Percentiles rank a stretch among this genome's conserved stretches.
phyloP scores from a whole-genome alignment of 495 filamentous ascomycete species.

The Aspergillus steynii region DNA sequence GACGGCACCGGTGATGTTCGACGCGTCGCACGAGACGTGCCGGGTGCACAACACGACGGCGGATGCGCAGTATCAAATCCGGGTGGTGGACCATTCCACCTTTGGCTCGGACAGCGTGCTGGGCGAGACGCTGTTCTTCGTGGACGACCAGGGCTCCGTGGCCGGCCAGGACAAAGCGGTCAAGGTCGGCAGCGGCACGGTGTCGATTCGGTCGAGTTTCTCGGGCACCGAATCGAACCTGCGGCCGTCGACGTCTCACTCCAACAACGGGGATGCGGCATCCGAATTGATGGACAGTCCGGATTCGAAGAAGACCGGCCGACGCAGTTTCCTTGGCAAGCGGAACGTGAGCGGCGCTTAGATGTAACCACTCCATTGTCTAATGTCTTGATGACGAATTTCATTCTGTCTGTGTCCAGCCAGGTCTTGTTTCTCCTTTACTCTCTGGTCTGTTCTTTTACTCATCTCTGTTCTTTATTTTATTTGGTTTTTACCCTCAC shows the following conservation, averaged over 20 bases:
- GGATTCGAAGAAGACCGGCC: constrained; percentile 44
- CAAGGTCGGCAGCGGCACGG: constrained; percentile 63
- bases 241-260: constrained; percentile 42
- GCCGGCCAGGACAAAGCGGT: constrained; percentile 72
- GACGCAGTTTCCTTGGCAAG: constrained; percentile 60
- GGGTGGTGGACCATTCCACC: constrained; percentile 78
- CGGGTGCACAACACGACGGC: constrained; percentile 69
- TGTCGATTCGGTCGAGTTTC: constrained; percentile 70
- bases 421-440: neutral
- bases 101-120: constrained; percentile 79
- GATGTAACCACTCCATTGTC: constrained; percentile 16
- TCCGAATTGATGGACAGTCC: constrained; percentile 54
- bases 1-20: constrained; percentile 61
- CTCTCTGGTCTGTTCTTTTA: neutral
- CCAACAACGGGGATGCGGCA: constrained; percentile 31
- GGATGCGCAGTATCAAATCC: constrained; percentile 82
- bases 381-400: neutral
- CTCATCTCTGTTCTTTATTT: neutral
- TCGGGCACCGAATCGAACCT: constrained; percentile 27
- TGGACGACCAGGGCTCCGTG: constrained; percentile 71
- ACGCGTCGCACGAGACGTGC: constrained; percentile 67
- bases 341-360: constrained; percentile 48
- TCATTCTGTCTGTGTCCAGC: neutral
- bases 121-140: constrained; percentile 84
- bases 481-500: neutral